Conservation (phyloP, 169 alveolate species). For the Ichthyophthirius multifiliis region DNA sequence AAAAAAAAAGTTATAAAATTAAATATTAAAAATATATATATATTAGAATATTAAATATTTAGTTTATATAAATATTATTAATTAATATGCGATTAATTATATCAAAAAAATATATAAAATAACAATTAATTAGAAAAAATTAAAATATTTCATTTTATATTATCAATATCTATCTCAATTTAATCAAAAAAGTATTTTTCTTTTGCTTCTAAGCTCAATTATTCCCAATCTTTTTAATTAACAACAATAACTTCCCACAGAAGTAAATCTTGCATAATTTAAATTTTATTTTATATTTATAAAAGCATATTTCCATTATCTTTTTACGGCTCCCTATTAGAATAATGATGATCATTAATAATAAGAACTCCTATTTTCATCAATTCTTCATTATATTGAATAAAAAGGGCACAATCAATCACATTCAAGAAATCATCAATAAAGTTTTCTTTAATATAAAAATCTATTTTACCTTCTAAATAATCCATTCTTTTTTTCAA, state of each 20-base stretch:
- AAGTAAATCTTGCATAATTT: neutral
- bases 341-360: neutral
- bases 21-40: too few species aligned
- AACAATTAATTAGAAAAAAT: too few species aligned
- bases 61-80: too few species aligned
- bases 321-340: neutral
- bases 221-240: conserved; percentile 1
- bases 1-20: too few species aligned
- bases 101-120: too few species aligned
- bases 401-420: neutral
- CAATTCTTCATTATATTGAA: neutral
- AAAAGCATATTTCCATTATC: neutral
- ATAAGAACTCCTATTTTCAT: neutral
- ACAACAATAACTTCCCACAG: conserved; percentile 1
- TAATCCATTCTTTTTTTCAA: neutral
- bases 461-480: neutral
- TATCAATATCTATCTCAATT: too few species aligned
- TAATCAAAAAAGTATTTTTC: too few species aligned
- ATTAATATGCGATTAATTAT: too few species aligned
- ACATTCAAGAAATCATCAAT: conserved; percentile 9
- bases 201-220: too few species aligned
- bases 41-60: too few species aligned
- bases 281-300: neutral
- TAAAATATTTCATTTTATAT: too few species aligned
- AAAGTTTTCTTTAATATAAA: neutral